Percentiles rank a stretch among this genome's conserved stretches.
These are phyloP conservation scores for Ensete ventricosum DNA, from an alignment of 176 grass and related monocot species.

Conservation along the genomic window DNA sequence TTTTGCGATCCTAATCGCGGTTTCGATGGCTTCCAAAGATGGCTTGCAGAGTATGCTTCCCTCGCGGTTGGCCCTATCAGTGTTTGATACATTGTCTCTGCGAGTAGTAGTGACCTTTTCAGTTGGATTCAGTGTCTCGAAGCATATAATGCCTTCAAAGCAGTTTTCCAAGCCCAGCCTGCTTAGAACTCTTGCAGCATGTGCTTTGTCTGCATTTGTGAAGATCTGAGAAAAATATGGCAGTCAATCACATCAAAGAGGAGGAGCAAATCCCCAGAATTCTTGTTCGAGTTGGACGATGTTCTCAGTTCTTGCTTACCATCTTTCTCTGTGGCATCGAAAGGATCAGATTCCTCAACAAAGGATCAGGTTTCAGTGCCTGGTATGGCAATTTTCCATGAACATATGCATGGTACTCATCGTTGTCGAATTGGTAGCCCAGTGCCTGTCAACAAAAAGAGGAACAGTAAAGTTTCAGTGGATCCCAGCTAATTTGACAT, in stretches of 20 bases:
- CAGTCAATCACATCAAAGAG: not conserved
- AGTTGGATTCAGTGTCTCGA: constrained; percentile 74
- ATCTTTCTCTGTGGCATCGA: constrained; percentile 84
- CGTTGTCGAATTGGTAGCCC: constrained; percentile 66
- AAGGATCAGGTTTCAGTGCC: constrained; percentile 61
- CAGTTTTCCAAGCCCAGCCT: constrained; percentile 77
- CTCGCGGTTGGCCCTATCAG: too few relatives aligned
- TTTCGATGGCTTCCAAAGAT: constrained; percentile 69
- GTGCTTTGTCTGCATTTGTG: constrained; percentile 76
- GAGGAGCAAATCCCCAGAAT: too few relatives aligned
- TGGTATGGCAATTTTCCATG: constrained; percentile 78
- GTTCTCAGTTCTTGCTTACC: constrained; percentile 22
- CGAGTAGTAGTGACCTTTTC: constrained; percentile 9
- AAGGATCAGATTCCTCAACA: constrained; percentile 63
- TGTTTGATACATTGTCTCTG: not conserved
- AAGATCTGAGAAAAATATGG: constrained; percentile 46
- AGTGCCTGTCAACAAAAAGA: constrained; percentile 22
- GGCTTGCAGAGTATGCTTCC: constrained; percentile 73
- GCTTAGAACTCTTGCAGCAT: constrained; percentile 47
- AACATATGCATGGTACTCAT: constrained; percentile 69
- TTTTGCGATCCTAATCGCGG: constrained; percentile 57
- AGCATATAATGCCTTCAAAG: constrained; percentile 86
- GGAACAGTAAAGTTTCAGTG: not conserved
- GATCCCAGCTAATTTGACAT: not conserved
- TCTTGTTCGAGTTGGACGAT: not conserved